These are phyloP conservation scores for Salix viminalis DNA, from an alignment of 345 rosid species.

Conservation along the genomic window DNA sequence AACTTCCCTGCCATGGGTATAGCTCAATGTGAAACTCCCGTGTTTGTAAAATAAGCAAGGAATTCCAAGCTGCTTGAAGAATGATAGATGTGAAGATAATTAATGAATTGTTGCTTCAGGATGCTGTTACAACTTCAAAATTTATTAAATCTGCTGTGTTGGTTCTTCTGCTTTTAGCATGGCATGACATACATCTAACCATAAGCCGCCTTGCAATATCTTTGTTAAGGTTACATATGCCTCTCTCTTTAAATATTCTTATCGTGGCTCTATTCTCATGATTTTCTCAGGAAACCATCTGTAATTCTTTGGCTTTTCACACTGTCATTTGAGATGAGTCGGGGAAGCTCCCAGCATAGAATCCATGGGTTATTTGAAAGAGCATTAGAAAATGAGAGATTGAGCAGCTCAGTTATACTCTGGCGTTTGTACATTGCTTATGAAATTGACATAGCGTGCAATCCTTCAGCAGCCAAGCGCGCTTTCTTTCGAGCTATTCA, in stretches of 20 bases:
- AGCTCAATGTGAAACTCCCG: no score
- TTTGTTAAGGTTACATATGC: neutral
- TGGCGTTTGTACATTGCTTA: slow-evolving; percentile 90
- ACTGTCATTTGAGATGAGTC: slow-evolving; percentile 67
- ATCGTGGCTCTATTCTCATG: slow-evolving; percentile 2
- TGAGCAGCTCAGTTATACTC: slow-evolving; percentile 56
- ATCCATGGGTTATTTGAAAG: slow-evolving; percentile 84
- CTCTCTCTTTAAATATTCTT: neutral
- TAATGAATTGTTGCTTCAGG: neutral
- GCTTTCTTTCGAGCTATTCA: slow-evolving; percentile 87
- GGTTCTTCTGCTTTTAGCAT: neutral
- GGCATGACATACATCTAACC: no score
- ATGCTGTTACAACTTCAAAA: neutral
- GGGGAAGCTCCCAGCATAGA: slow-evolving; percentile 64
- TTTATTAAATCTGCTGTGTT: neutral
- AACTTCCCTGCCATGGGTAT: no score
- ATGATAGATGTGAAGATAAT: no score
- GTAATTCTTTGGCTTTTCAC: slow-evolving; percentile 70
- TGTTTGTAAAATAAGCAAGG: no score
- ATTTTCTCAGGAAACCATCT: slow-evolving; percentile 64
- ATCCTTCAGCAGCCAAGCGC: slow-evolving; percentile 66
- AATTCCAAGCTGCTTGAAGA: no score
- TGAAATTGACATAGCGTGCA: slow-evolving; percentile 55
- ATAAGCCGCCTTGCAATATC: neutral
- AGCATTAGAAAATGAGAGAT: slow-evolving; percentile 60